Base-by-base conservation (phyloP, 2,329 filamentous ascomycete genomes). In the Aspergillus sp. region DNA sequence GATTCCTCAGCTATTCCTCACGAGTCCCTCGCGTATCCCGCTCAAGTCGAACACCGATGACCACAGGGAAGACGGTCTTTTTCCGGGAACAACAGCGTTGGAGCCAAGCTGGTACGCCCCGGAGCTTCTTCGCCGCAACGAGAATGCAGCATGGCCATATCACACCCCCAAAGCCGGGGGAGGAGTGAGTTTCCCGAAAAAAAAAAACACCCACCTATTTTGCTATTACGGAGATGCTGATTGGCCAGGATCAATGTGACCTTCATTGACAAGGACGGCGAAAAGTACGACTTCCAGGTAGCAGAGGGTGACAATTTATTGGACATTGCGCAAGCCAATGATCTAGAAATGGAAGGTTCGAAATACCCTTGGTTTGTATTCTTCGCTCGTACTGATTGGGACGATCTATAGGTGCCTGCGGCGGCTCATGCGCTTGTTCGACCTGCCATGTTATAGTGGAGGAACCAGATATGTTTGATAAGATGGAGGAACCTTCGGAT, bases 321-420 rank as follows among this genome's bases (percentile, higher is more conserved):
- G 55, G 93, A 98, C 70, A 93, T 99, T 70, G 95, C 93, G 21
- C 93, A 97, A 74, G 91, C 90, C 46, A 86, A 98, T 75, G 93
- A 98, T 70, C 80, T 99, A 43, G 95, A 99, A 75, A 98, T 99
- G 93, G 95, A 99, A 81, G 93, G 85, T 84, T 72, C 59, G 76
- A 67, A 51, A 11, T n/a, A 14, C 45, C 24, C 31, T 15, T 24
- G 39, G 5, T 11, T 24, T 5, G 3, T 2, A 27, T 21, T 33
- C n/a, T 35, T n/a, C 7, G 43, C 31, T 35, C 3, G 27, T 40
- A 31, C 43, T 59, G 48, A 59, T 33, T 11, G 14, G 54, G 2
- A 17, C 15, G 15, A 39, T 41, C 45, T 56, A 21, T 62, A 83
- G 86, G 95, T 61, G 95, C 95, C 12, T 99, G 95, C 71, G 95